These are phyloP conservation scores for Aquanectria penicillioides DNA, from an alignment of 2,329 filamentous ascomycete species.

Conservation along the genomic window DNA sequence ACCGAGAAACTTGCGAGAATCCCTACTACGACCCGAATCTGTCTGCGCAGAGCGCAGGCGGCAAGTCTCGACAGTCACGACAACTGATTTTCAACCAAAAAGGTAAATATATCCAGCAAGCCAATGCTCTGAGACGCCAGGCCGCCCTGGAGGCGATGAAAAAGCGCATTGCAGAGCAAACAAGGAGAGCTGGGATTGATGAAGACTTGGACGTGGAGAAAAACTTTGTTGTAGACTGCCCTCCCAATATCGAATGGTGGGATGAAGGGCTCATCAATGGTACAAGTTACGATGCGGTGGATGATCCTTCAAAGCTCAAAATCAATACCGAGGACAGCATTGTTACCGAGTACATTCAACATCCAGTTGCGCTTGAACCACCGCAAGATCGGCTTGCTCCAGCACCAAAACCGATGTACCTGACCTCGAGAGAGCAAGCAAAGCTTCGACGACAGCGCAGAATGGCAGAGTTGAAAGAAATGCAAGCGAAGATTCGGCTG, in stretches of 20 bases:
- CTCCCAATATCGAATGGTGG: conserved; percentile 96
- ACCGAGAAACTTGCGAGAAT: conserved; percentile 57
- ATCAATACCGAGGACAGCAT: conserved; percentile 83
- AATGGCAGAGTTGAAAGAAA: conserved; percentile 93
- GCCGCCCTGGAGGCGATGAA: conserved; percentile 94
- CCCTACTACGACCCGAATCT: conserved; percentile 84
- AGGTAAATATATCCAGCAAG: conserved; percentile 97
- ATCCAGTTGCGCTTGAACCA: conserved; percentile 89
- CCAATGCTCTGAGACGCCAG: conserved; percentile 86
- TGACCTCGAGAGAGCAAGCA: conserved; percentile 90
- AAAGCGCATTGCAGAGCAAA: conserved; percentile 86
- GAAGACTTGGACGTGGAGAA: conserved; percentile 91
- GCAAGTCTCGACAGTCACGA: conserved; percentile 74
- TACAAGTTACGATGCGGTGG: conserved; percentile 77
- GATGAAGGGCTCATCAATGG: conserved; percentile 87
- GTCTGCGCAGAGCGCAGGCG: conserved; percentile 65
- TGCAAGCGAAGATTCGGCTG: conserved; percentile 93
- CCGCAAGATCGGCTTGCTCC: conserved; percentile 88
- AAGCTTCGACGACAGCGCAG: conserved; percentile 90
- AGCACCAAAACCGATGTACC: conserved; percentile 86
- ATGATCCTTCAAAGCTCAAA: conserved; percentile 73
- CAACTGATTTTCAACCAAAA: conserved; percentile 92
- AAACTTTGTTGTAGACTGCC: conserved; percentile 83
- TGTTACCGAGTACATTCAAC: conserved; percentile 90
- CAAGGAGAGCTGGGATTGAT: conserved; percentile 91